Percentiles rank a stretch among this genome's conserved stretches.
phyloP scores from a whole-genome alignment of 2,329 filamentous ascomycete species.

The Colletotrichum tanaceti region DNA sequence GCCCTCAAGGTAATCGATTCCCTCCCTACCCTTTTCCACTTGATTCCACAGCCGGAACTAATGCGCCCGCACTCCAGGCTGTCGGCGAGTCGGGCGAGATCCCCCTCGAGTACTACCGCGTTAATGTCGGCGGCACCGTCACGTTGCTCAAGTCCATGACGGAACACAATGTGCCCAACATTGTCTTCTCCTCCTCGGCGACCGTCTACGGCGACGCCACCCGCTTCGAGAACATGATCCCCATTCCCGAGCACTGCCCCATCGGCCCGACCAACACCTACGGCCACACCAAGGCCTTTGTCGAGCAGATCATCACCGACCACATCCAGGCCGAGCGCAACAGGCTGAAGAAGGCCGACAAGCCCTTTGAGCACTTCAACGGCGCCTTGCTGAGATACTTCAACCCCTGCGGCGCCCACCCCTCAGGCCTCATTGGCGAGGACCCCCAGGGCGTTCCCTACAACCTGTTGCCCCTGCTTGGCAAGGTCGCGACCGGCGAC shows the following conservation, averaged over 20 bases:
- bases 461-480: slow-evolving; percentile 93
- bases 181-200: slow-evolving; percentile 98
- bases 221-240: slow-evolving; percentile 96
- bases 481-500: slow-evolving; percentile 95
- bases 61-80: slow-evolving; percentile 66
- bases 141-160: slow-evolving; percentile 88
- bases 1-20: slow-evolving; percentile 81
- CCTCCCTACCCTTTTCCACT: background rate
- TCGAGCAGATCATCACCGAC: slow-evolving; percentile 93
- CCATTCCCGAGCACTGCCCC: slow-evolving; percentile 96
- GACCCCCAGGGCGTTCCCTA: slow-evolving; percentile 95
- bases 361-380: slow-evolving; percentile 87
- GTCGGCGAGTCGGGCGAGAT: slow-evolving; percentile 95
- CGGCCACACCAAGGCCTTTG: slow-evolving; percentile 93
- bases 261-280: slow-evolving; percentile 98
- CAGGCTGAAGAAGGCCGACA: slow-evolving; percentile 82
- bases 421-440: slow-evolving; percentile 96
- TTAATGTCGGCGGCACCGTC: slow-evolving; percentile 95
- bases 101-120: slow-evolving; percentile 96
- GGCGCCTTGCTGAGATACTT: slow-evolving; percentile 95
- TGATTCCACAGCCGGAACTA: background rate
- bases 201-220: slow-evolving; percentile 99
- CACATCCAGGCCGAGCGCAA: slow-evolving; percentile 87
- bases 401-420: slow-evolving; percentile 95
- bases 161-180: slow-evolving; percentile 91